Percentiles rank a stretch among this genome's conserved stretches.
phyloP scores from a whole-genome alignment of 352 stramenopile species.

The Phytophthora citrophthora region DNA sequence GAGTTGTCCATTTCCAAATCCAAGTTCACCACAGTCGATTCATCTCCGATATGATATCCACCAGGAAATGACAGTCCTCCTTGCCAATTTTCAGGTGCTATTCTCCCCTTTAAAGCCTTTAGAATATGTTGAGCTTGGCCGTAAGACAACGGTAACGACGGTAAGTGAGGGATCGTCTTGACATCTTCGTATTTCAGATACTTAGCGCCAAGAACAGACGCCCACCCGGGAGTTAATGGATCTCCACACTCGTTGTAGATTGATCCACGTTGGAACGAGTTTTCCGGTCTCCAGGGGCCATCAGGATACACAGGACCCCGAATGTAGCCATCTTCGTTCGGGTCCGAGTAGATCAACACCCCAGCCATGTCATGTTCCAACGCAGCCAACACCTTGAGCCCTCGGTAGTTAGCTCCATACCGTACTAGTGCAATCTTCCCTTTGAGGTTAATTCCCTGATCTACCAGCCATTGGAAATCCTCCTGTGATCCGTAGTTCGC shows the following conservation, averaged over 20 bases:
- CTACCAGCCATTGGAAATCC: conserved; percentile 78
- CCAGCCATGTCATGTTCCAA: conserved; percentile 72
- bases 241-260: conserved; percentile 85
- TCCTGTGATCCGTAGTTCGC: conserved; percentile 82
- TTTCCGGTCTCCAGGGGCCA: conserved; percentile 76
- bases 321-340: conserved; percentile 78
- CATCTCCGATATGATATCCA: conserved; percentile 78
- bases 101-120: conserved; percentile 51
- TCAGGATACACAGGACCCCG: conserved; percentile 74
- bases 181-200: conserved; percentile 51
- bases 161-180: conserved; percentile 69
- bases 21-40: conserved; percentile 58
- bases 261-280: conserved; percentile 86
- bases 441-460: conserved; percentile 60
- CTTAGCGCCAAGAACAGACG: conserved; percentile 44
- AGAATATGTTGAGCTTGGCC: conserved; percentile 80
- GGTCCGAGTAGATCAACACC: conserved; percentile 90
- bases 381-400: conserved; percentile 79
- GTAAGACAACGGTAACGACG: conserved; percentile 76
- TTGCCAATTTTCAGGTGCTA: conserved; percentile 60
- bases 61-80: conserved; percentile 55
- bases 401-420: conserved; percentile 77
- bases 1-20: conserved; percentile 81
- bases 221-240: conserved; percentile 55
- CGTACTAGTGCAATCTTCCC: conserved; percentile 85